Conservation (phyloP, 345 rosid species). For the Erysimum cheiranthoides region DNA sequence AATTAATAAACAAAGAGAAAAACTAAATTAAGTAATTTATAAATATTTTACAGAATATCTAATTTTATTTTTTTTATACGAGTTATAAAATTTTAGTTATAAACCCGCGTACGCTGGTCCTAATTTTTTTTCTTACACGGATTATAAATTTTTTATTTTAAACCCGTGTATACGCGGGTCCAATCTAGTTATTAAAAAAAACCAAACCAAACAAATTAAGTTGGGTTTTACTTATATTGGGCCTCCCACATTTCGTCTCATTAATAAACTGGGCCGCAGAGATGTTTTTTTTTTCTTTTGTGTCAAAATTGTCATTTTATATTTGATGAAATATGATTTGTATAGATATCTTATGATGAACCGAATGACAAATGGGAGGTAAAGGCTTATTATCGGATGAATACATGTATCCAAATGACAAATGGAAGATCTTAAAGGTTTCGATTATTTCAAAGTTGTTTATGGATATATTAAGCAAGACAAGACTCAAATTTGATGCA, state of each 20-base stretch:
- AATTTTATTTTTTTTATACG: too few relatives aligned
- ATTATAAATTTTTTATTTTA: too few relatives aligned
- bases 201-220: not conserved
- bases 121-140: too few relatives aligned
- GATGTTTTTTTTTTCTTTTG: not conserved
- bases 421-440: not conserved
- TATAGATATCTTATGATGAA: not conserved
- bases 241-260: not conserved
- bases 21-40: too few relatives aligned
- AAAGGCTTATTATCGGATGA: not conserved
- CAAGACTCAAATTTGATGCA: not conserved
- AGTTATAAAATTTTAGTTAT: too few relatives aligned
- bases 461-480: not conserved
- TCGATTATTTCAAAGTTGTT: not conserved
- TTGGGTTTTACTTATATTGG: conserved; percentile 1
- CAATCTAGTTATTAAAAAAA: too few relatives aligned
- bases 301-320: not conserved
- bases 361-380: not conserved
- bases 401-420: not conserved
- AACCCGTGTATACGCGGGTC: too few relatives aligned
- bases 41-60: too few relatives aligned
- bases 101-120: too few relatives aligned
- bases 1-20: too few relatives aligned
- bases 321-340: not conserved
- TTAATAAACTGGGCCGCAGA: not conserved